These are phyloP conservation scores for Geotrichum bryndzae DNA, from an alignment of 1,139 yeast species.

Conservation along the genomic window DNA sequence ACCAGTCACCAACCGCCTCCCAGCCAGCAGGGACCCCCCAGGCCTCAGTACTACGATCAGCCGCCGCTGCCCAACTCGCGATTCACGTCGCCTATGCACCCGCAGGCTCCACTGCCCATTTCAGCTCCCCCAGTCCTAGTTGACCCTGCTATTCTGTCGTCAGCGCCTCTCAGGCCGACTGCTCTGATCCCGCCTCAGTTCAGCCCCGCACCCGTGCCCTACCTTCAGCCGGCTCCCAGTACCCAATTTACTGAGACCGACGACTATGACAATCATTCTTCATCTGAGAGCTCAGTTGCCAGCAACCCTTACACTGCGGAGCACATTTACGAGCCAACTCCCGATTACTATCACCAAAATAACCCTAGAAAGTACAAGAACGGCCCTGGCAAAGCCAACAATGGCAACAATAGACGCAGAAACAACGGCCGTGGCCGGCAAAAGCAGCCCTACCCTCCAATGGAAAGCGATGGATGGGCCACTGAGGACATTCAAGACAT, in stretches of 20 bases:
- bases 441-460: constrained; percentile 16
- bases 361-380: background rate
- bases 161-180: constrained; percentile 20
- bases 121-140: constrained; percentile 16
- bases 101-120: background rate
- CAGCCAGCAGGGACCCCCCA: constrained; percentile 2
- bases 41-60: constrained; percentile 1
- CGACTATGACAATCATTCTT: constrained; percentile 16
- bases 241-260: constrained; percentile 1
- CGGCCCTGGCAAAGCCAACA: constrained; percentile 4
- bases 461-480: constrained; percentile 44
- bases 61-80: background rate
- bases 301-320: constrained; percentile 24
- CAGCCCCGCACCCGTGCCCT: background rate
- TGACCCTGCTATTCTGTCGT: constrained; percentile 31
- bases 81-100: constrained; percentile 1
- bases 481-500: constrained; percentile 47
- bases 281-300: constrained; percentile 22
- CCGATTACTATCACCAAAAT: background rate
- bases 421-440: constrained; percentile 10
- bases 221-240: background rate
- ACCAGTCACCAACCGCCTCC: constrained; percentile 6
- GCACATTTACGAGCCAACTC: constrained; percentile 12
- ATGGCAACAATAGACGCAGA: constrained; percentile 1
- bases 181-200: constrained; percentile 14